A percentile compares a stretch with the other conserved stretches of the same genome.
Evolutionary conservation across 208 protist species (phyloP).

Genomic region (Crithidia brevicula): DNA sequence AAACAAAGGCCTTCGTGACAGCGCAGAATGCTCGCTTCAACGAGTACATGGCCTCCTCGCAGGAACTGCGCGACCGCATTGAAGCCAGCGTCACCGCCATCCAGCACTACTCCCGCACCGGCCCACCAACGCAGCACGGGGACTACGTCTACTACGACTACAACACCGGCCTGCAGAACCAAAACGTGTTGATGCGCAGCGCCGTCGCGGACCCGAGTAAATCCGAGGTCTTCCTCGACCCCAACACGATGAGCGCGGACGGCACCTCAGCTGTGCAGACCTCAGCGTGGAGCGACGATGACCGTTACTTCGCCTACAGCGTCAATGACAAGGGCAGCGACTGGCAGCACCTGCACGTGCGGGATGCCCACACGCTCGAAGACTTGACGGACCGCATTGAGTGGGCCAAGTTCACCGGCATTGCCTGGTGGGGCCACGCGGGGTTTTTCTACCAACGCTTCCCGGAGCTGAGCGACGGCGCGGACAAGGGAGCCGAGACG

Average conservation of each 20-base stretch:
- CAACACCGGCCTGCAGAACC: conserved; percentile 94
- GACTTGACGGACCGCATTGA: conserved; percentile 74
- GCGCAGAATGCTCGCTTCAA: conserved; percentile 81
- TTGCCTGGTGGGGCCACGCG: conserved; percentile 80
- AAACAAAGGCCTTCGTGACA: conserved; percentile 89
- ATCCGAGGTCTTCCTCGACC: conserved; percentile 88
- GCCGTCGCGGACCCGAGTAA: conserved; percentile 25
- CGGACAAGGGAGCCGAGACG: conserved; percentile 87
- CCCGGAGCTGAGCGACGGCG: conserved; percentile 49
- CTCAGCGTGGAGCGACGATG: conserved; percentile 73
- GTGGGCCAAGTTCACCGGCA: conserved; percentile 91
- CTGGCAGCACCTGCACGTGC: conserved; percentile 86
- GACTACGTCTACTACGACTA: conserved; percentile 87
- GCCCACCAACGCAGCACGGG: conserved; percentile 55
- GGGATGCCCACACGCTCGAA: conserved; percentile 46
- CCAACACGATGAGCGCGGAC: conserved; percentile 85
- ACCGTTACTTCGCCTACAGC: conserved; percentile 81
- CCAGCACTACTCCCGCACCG: conserved; percentile 85
- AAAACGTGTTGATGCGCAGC: conserved; percentile 67
- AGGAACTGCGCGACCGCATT: conserved; percentile 53
- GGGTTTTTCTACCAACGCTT: conserved; percentile 95
- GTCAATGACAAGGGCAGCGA: conserved; percentile 90
- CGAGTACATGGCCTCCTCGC: conserved; percentile 65
- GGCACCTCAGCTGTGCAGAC: conserved; percentile 77
- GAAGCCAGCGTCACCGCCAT: conserved; percentile 46